Conservation (phyloP, 257 asterid species). For the Gentiana dahurica region DNA sequence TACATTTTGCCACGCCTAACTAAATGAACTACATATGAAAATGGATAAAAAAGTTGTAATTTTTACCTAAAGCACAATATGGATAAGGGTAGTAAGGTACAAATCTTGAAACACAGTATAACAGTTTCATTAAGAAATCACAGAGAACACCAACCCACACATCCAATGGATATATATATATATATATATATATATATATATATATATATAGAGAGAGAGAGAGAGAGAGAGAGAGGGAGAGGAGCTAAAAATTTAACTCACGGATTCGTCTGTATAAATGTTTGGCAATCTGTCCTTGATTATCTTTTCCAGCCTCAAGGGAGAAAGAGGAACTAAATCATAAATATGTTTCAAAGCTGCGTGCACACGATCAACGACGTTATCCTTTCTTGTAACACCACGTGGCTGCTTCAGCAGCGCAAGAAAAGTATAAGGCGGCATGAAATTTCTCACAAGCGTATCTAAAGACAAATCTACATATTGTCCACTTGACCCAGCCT, state of each 20-base stretch:
- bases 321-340: constrained; percentile 65
- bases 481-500: constrained; percentile 80
- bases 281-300: constrained; percentile 57
- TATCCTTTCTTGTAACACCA: constrained; percentile 53
- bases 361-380: constrained; percentile 77
- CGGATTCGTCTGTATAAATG: constrained; percentile 37
- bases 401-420: constrained; percentile 44
- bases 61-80: no score
- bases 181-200: no score
- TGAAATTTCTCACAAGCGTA: constrained; percentile 70
- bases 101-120: no score
- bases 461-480: constrained; percentile 74
- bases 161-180: no score
- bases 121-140: no score
- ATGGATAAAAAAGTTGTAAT: no score
- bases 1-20: no score
- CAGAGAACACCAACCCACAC: no score
- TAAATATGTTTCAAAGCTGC: constrained; percentile 53
- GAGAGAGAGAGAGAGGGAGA: not conserved
- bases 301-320: constrained; percentile 59
- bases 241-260: constrained; percentile 21
- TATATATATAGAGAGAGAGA: no score
- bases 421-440: constrained; percentile 47
- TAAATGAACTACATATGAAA: no score
- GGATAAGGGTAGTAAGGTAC: no score